Base-by-base conservation (phyloP, 2,329 filamentous ascomycete genomes). In the Teratosphaeria nubilosa region DNA sequence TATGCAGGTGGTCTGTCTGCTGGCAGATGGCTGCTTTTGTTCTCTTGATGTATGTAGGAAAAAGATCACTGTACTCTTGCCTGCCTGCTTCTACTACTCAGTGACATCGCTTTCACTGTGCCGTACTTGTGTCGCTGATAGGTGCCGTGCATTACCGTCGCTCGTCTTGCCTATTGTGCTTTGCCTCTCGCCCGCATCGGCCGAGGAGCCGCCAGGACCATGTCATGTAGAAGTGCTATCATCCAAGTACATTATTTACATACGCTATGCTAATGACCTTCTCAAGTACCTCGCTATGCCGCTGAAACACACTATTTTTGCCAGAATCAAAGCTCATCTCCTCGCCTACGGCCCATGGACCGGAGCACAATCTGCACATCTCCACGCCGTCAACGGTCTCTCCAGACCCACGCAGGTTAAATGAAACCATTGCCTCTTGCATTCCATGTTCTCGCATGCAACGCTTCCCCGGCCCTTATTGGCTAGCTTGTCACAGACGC, bases 401-500 rank as follows among this genome's bases (percentile, higher is more conserved):
- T 53, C 48, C 11, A 68, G 55, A 4, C 64, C 65, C 3, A 69
- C 62, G 51, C 67, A 69, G 20, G 37, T 30, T 48, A 68, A 59
- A 53, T 69, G 67, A 54, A 65, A 69, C 25, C 59, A 56, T 5
- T 58, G 54, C 10, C 57, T 59, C 9, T 51, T 48, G 59, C 66
- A 68, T 14, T 51, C 30, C 57, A 20, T 52, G 54, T 68, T 65
- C 1, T 61, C 59, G 51, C 67, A 69, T 13, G 54, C 57, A 22
- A 68, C 52, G 51, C 32, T 32, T 25, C 55, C 41, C 53, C 54
- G 34, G 9, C 24, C 48, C 31, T 25, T 16, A 14, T 20, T 41
- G 20, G 48, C 54, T 22, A 20, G 30, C 45, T 56, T 2, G 48
- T 58, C 56, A 56, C 55, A 53, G 20, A 34, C 32, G 51, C 58